phyloP scores from a whole-genome alignment of 345 rosid species.

The Eucalyptus pauciflora region DNA sequence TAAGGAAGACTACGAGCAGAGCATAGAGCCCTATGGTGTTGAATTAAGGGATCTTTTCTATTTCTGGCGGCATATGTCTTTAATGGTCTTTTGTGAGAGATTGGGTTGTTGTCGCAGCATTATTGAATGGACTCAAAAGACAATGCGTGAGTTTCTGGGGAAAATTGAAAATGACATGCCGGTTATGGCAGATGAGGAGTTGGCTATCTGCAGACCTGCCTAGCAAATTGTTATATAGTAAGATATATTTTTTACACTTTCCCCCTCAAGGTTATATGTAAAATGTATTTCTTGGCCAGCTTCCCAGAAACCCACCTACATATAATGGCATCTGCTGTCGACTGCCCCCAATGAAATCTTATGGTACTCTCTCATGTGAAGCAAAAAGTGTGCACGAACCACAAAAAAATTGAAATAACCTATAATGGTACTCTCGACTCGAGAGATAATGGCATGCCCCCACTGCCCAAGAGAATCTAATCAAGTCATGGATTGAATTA shows the following conservation, averaged over 20 bases:
- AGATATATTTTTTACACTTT: neutral
- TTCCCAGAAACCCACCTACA: neutral
- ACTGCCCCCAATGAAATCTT: neutral
- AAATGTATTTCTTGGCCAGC: neutral
- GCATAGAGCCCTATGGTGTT: neutral
- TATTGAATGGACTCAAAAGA: neutral
- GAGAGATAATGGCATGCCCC: neutral
- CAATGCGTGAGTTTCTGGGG: neutral
- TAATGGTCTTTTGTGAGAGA: neutral
- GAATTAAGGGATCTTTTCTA: neutral
- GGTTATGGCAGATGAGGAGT: neutral
- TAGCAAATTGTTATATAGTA: neutral
- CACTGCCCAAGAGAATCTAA: neutral
- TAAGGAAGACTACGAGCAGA: neutral
- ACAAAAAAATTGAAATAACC: neutral
- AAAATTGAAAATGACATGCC: neutral
- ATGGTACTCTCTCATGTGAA: neutral
- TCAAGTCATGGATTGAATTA: neutral
- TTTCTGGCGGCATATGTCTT: neutral
- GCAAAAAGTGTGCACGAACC: neutral
- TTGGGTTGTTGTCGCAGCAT: neutral
- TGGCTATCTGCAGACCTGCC: neutral
- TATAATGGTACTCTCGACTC: neutral
- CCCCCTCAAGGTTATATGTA: neutral
- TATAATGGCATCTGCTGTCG: neutral